Base-by-base conservation (phyloP, 2,329 filamentous ascomycete genomes). In the Colletotrichum navitas region DNA sequence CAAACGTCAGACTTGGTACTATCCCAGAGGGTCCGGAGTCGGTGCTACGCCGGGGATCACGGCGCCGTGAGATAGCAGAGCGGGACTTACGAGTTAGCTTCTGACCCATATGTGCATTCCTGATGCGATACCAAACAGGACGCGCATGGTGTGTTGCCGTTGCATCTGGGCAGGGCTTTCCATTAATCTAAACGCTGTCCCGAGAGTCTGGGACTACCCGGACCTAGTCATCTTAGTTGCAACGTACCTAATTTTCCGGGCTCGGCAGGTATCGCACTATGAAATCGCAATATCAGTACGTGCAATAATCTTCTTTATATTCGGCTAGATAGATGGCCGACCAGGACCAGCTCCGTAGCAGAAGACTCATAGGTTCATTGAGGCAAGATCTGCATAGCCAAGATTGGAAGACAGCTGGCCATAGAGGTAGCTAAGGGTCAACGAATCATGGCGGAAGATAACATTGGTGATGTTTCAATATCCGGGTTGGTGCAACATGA, bases 221-320 rank as follows among this genome's bases (percentile, higher is more conserved):
- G 65, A 24, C 59, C 58, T 49, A 2, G 68, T 41, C 26, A 24
- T 32, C 71, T 70, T 71, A 39, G 58, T n/a, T 24, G 66, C 29
- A 61, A 60, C 66, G 55, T 62, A 85, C 85, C 84, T 81, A 66
- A 85, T 85, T 78, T 86, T 86, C 66, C 83, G 80, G 63, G 80
- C 78, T 68, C 85, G 80, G 76, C 85, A 87, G 8, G 81, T 77
- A 74, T 87, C 84, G 70, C 85, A 86, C 85, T 86, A 55, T 12
- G 26, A 43, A 11, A 21, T 24, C n/a, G 61, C 47, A 36, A n/a
- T 32, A 45, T 63, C 32, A 32, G 65, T 34, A 32, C 16, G 14
- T 55, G 32, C 12, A 36, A 24, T 24, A 36, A 71, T 52, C 43
- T 52, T 45, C 36, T 11, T 36, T 34, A 3, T 29, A 18, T 24